phyloP scores from a whole-genome alignment of 2,329 filamentous ascomycete genomes.

The Hortaea werneckii region DNA sequence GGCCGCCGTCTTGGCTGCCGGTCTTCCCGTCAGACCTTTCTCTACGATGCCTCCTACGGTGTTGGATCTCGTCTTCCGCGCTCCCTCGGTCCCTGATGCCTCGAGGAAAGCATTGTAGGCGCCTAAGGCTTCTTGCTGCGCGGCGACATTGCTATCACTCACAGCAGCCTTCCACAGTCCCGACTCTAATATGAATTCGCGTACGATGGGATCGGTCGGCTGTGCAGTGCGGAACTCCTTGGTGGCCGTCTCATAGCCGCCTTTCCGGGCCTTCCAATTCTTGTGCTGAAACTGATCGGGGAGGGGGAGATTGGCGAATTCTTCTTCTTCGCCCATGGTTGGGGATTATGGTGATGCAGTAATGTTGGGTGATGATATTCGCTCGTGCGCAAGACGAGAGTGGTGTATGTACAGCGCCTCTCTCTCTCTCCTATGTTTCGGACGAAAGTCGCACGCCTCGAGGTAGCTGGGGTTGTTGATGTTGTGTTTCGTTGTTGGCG shows the following conservation, averaged over 20 bases:
- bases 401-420: too few relatives aligned
- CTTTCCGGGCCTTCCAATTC: slow-evolving; percentile 96
- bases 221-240: slow-evolving; percentile 78
- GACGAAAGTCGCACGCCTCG: too few relatives aligned
- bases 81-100: slow-evolving; percentile 68
- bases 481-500: too few relatives aligned
- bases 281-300: slow-evolving; percentile 78
- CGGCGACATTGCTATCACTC: slow-evolving; percentile 89
- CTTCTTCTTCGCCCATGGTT: slow-evolving; percentile 69
- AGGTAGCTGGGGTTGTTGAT: too few relatives aligned
- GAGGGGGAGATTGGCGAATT: slow-evolving; percentile 69
- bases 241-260: slow-evolving; percentile 83
- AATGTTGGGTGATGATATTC: neutral
- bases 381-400: neutral
- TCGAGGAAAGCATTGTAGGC: slow-evolving; percentile 88
- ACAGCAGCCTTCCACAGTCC: slow-evolving; percentile 86
- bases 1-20: slow-evolving; percentile 77
- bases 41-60: slow-evolving; percentile 76
- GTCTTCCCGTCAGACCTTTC: slow-evolving; percentile 83
- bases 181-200: slow-evolving; percentile 76
- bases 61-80: slow-evolving; percentile 55
- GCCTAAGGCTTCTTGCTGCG: slow-evolving; percentile 83
- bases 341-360: neutral
- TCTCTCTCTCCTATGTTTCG: too few relatives aligned
- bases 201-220: slow-evolving; percentile 75